A percentile compares a stretch with the other conserved stretches of the same genome.
phyloP scores from a whole-genome alignment of 2,329 filamentous ascomycete genomes.

The Hymenoscyphus fructigenus region DNA sequence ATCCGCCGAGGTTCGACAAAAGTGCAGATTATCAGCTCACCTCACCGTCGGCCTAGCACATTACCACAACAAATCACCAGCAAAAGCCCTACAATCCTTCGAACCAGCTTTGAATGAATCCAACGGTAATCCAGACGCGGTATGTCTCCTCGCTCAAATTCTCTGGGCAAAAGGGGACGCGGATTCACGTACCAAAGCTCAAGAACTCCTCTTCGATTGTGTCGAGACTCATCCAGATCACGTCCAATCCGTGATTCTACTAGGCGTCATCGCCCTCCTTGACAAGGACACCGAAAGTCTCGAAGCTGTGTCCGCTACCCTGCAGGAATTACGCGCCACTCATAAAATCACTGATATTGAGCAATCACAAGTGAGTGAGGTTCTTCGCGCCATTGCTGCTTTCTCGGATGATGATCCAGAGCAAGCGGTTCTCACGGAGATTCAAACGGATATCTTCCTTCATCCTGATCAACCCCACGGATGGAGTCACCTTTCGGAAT shows the following conservation, averaged over 20 bases:
- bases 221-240: slow-evolving; percentile 75
- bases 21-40: slow-evolving; percentile 78
- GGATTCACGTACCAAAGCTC: slow-evolving; percentile 71
- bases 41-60: slow-evolving; percentile 81
- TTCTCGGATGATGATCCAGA: slow-evolving; percentile 50
- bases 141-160: slow-evolving; percentile 85
- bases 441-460: slow-evolving; percentile 76
- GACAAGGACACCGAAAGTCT: slow-evolving; percentile 77
- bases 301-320: slow-evolving; percentile 76
- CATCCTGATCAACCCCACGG: slow-evolving; percentile 75
- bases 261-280: slow-evolving; percentile 80
- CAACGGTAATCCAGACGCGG: slow-evolving; percentile 73
- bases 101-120: slow-evolving; percentile 77
- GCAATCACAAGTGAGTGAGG: slow-evolving; percentile 67
- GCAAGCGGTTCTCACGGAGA: slow-evolving; percentile 58
- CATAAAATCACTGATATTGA: slow-evolving; percentile 62
- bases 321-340: slow-evolving; percentile 69
- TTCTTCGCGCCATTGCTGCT: slow-evolving; percentile 72
- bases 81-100: slow-evolving; percentile 75
- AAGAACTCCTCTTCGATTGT: slow-evolving; percentile 76
- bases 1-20: slow-evolving; percentile 61
- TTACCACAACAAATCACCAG: slow-evolving; percentile 66
- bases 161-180: slow-evolving; percentile 86
- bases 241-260: slow-evolving; percentile 73
- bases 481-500: slow-evolving; percentile 72